Evolutionary conservation across 2,329 filamentous ascomycete genomes (phyloP).

Genomic region (Fusarium nurragi): DNA sequence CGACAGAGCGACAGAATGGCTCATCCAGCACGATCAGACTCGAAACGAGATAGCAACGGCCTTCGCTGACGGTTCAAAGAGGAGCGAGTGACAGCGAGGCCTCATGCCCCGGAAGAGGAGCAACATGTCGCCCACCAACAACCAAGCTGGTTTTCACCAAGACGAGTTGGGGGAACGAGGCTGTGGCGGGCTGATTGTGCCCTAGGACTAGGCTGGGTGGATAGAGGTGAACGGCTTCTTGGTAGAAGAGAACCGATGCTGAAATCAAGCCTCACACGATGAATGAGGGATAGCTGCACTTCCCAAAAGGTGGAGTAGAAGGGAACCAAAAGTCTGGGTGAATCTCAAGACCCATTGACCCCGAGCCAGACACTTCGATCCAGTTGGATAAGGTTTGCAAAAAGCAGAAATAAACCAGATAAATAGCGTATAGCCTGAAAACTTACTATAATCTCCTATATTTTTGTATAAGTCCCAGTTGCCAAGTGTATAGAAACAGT

Average conservation of each 20-base stretch:
- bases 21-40: conserved; percentile 16
- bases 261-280: conserved; percentile 26
- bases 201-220: conserved; percentile 27
- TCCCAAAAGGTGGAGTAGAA: conserved; percentile 20
- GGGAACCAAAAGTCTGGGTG: conserved; percentile 19
- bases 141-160: conserved; percentile 12
- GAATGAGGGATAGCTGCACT: conserved; percentile 29
- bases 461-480: not conserved
- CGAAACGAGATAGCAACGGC: conserved; percentile 4
- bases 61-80: conserved; percentile 18
- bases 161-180: conserved; percentile 11
- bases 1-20: conserved; percentile 21
- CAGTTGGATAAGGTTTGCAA: conserved; percentile 18
- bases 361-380: conserved; percentile 6
- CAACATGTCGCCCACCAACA: conserved; percentile 20
- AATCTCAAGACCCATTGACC: conserved; percentile 9
- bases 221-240: conserved; percentile 22
- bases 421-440: conserved; percentile 3
- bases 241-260: conserved; percentile 20
- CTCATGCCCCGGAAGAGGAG: conserved; percentile 20
- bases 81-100: conserved; percentile 31
- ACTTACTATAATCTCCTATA: conserved; percentile 4
- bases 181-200: conserved; percentile 31
- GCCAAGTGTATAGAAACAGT: not conserved
- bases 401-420: conserved; percentile 10